These are phyloP conservation scores for Aspergillus pseudonomiae DNA, from an alignment of 2,329 filamentous ascomycete genomes.

Conservation along the genomic window DNA sequence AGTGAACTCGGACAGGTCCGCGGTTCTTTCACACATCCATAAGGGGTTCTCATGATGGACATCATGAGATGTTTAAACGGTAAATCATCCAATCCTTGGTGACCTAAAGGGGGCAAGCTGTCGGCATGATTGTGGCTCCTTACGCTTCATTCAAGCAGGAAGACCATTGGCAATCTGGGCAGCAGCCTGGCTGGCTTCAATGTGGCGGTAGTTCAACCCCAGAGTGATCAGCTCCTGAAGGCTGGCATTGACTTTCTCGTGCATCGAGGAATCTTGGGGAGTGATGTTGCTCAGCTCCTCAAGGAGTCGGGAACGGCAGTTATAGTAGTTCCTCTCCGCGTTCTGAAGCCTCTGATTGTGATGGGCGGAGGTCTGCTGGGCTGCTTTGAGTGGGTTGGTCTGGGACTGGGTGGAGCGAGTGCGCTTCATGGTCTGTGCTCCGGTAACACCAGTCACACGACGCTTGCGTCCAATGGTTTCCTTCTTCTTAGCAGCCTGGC, in stretches of 20 bases:
- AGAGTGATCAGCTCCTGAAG: slow-evolving; percentile 48
- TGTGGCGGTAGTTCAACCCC: slow-evolving; percentile 46
- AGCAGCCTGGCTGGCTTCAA: slow-evolving; percentile 45
- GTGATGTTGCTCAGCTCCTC: slow-evolving; percentile 44
- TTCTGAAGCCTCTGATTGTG: slow-evolving; percentile 45
- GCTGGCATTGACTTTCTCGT: slow-evolving; percentile 49
- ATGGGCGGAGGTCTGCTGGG: slow-evolving; percentile 35
- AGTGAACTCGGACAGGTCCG: slow-evolving; percentile 15
- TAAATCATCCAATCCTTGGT: slow-evolving; percentile 6
- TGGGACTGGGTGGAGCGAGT: slow-evolving; percentile 45
- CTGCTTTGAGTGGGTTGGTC: slow-evolving; percentile 36
- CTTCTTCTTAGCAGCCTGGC: slow-evolving; percentile 42
- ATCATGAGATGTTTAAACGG: slow-evolving; percentile 15
- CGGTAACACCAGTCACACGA: slow-evolving; percentile 40
- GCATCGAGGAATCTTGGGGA: slow-evolving; percentile 44
- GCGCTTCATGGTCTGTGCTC: slow-evolving; percentile 46
- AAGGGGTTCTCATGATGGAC: slow-evolving; percentile 11
- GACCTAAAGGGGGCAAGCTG: slow-evolving; percentile 2
- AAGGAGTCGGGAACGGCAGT: slow-evolving; percentile 43
- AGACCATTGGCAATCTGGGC: slow-evolving; percentile 38
- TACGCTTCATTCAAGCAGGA: slow-evolving; percentile 31
- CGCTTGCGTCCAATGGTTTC: slow-evolving; percentile 43
- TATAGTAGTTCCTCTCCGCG: slow-evolving; percentile 46
- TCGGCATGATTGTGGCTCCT: slow-evolving; percentile 1
- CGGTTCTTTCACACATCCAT: slow-evolving; percentile 11